A percentile compares a stretch with the other conserved stretches of the same genome.
These are phyloP conservation scores for Teratosphaeria viscida DNA, from an alignment of 2,329 filamentous ascomycete genomes.

Conservation along the genomic window DNA sequence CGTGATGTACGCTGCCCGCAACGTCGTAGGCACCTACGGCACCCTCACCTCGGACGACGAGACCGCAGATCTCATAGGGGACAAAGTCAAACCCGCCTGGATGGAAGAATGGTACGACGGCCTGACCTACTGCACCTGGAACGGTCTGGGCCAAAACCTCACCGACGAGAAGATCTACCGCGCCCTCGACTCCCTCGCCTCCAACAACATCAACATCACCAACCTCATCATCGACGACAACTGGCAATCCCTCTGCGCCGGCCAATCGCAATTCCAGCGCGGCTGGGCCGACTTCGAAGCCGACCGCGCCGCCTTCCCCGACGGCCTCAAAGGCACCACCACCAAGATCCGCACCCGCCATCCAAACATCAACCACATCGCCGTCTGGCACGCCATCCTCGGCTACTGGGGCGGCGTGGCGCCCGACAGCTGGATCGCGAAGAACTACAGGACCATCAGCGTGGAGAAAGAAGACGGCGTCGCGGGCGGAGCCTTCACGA, in stretches of 20 bases:
- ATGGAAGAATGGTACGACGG: constrained; percentile 81
- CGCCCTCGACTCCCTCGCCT: constrained; percentile 61
- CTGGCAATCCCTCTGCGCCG: constrained; percentile 69
- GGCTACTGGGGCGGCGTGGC: constrained; percentile 90
- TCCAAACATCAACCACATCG: constrained; percentile 67
- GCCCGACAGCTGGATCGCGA: constrained; percentile 60
- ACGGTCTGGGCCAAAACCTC: constrained; percentile 72
- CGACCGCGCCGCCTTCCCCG: constrained; percentile 65
- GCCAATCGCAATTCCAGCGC: constrained; percentile 40
- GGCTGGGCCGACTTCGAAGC: constrained; percentile 80
- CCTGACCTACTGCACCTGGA: constrained; percentile 94
- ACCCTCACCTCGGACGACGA: constrained; percentile 32
- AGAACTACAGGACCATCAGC: constrained; percentile 62
- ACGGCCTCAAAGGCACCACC: constrained; percentile 64
- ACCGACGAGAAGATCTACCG: constrained; percentile 69
- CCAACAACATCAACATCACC: constrained; percentile 63
- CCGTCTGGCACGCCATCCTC: constrained; percentile 84
- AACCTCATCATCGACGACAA: constrained; percentile 95
- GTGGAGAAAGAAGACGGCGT: constrained; percentile 47
- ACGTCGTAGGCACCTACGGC: constrained; percentile 43
- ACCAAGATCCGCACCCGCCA: constrained; percentile 55
- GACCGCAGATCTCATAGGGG: constrained; percentile 34
- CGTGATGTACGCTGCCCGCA: constrained; percentile 78
- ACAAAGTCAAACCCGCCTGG: constrained; percentile 53
- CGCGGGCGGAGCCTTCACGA: constrained; percentile 56